A percentile compares a stretch with the other conserved stretches of the same genome.
Evolutionary conservation across 345 rosid species (phyloP).

Genomic region (Kernera saxatilis): DNA sequence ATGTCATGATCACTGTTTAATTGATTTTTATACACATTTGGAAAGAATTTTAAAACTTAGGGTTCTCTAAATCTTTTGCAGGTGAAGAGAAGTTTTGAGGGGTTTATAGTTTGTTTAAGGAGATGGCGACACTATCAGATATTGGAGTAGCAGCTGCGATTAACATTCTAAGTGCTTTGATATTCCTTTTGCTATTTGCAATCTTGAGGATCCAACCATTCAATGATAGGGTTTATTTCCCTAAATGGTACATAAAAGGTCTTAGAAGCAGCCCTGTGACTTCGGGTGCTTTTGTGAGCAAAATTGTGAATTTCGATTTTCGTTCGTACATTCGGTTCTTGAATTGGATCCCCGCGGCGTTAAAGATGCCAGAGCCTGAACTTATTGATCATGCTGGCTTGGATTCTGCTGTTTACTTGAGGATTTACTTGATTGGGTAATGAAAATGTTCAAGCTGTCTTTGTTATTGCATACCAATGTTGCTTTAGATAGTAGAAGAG

Average conservation of each 20-base stretch:
- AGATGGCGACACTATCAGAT: constrained; percentile 79
- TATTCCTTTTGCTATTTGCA: constrained; percentile 74
- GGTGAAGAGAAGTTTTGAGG: not conserved
- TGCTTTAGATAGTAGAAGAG: not conserved
- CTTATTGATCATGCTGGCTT: constrained; percentile 94
- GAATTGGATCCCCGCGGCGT: constrained; percentile 83
- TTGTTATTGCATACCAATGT: not conserved
- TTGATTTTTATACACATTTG: not conserved
- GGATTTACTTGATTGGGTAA: constrained; percentile 91
- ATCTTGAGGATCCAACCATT: constrained; percentile 80
- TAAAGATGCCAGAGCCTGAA: constrained; percentile 82
- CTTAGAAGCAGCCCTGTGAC: constrained; percentile 54
- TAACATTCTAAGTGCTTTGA: constrained; percentile 60
- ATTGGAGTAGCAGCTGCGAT: constrained; percentile 73
- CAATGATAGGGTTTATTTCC: constrained; percentile 87
- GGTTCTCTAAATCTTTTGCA: not conserved
- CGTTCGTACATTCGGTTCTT: constrained; percentile 59
- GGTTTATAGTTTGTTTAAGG: constrained; percentile 1
- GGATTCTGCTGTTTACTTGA: constrained; percentile 89
- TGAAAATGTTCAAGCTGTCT: not conserved
- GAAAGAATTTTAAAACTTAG: not conserved
- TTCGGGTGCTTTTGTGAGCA: constrained; percentile 49
- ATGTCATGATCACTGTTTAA: not conserved
- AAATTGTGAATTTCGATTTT: constrained; percentile 68
- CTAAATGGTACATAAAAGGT: constrained; percentile 91